phyloP scores from a whole-genome alignment of 106 monocot species.

The Allium fistulosum region DNA sequence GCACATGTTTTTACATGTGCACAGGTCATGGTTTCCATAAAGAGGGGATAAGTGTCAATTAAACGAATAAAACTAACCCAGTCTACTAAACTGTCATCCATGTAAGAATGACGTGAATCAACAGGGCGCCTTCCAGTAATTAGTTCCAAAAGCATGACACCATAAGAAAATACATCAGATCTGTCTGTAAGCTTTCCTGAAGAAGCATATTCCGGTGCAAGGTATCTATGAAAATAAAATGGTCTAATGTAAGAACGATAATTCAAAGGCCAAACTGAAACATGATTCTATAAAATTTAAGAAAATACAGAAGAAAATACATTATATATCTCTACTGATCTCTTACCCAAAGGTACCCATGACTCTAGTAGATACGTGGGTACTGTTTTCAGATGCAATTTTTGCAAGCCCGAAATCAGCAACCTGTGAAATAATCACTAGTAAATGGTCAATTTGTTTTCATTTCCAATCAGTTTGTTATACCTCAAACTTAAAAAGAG shows the following conservation, averaged over 20 bases:
- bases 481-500: background rate
- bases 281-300: background rate
- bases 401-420: constrained; percentile 81
- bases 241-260: background rate
- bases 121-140: constrained; percentile 44
- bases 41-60: too few species aligned
- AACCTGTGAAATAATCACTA: constrained; percentile 6
- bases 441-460: background rate
- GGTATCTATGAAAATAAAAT: constrained; percentile 27
- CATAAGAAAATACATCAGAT: constrained; percentile 88
- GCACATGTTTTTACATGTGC: too few species aligned
- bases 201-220: constrained; percentile 56
- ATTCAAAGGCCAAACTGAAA: background rate
- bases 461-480: background rate
- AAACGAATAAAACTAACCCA: constrained; percentile 23
- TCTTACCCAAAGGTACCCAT: constrained; percentile 91
- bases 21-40: too few species aligned
- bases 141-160: constrained; percentile 64
- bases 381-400: constrained; percentile 65
- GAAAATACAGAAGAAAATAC: background rate
- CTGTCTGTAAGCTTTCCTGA: constrained; percentile 55
- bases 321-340: background rate
- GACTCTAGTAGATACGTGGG: constrained; percentile 86
- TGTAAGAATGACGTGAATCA: constrained; percentile 32
- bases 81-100: constrained; percentile 61